A percentile compares a stretch with the other conserved stretches of the same genome.
Conservation (phyloP, 2,329 filamentous ascomycete genomes). For the Ramichloridium luteum region DNA sequence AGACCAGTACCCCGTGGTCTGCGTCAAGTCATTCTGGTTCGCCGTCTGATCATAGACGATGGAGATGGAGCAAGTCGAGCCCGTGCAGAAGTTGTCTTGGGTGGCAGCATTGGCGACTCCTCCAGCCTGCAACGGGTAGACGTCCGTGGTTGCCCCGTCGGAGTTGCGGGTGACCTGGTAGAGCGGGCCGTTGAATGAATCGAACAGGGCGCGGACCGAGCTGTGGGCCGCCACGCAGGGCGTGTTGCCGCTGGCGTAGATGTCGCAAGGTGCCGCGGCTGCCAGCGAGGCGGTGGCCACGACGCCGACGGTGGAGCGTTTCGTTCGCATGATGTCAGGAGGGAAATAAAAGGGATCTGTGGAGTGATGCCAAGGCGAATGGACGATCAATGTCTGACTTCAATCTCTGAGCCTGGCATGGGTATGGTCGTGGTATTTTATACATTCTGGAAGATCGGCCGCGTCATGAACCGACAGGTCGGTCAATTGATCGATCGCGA, state of each 20-base stretch:
- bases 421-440: too few species aligned
- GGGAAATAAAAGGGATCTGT: too few species aligned
- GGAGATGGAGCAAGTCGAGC: constrained; percentile 50
- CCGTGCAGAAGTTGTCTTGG: constrained; percentile 47
- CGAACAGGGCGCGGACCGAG: constrained; percentile 50
- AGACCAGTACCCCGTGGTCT: constrained; percentile 43
- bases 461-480: too few species aligned
- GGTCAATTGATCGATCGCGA: too few species aligned
- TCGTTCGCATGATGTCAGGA: too few species aligned
- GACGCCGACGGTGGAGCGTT: too few species aligned
- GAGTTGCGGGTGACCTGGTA: constrained; percentile 50
- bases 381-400: too few species aligned
- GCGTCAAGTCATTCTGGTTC: constrained; percentile 47
- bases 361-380: too few species aligned
- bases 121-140: constrained; percentile 42
- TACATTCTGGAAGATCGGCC: too few species aligned
- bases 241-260: constrained; percentile 43
- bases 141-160: constrained; percentile 34
- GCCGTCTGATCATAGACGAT: constrained; percentile 54
- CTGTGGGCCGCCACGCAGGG: constrained; percentile 52
- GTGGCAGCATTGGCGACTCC: constrained; percentile 48
- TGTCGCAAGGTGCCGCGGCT: constrained; percentile 38
- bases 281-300: constrained; percentile 29
- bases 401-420: too few species aligned
- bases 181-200: constrained; percentile 38